phyloP scores from a whole-genome alignment of 179 eudicot species.

The Patellifolia procumbens region DNA sequence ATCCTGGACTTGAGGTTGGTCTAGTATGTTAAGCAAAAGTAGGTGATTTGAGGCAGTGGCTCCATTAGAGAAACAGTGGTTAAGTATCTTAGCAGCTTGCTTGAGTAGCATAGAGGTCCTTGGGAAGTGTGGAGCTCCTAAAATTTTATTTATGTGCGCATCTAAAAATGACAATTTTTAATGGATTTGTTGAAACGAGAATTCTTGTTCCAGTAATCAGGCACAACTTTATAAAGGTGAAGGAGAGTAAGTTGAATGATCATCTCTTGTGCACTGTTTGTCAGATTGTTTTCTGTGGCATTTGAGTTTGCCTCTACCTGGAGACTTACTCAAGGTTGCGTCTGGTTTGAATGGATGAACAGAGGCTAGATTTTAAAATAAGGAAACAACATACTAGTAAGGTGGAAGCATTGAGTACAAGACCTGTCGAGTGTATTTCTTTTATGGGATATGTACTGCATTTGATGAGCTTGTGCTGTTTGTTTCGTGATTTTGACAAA shows the following conservation, averaged over 20 bases:
- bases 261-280: not conserved
- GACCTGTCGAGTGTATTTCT: not conserved
- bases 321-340: not conserved
- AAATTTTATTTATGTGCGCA: not conserved
- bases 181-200: not conserved
- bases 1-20: not conserved
- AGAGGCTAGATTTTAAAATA: not conserved
- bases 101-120: not conserved
- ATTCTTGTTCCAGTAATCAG: not conserved
- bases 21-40: not conserved
- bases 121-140: not conserved
- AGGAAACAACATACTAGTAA: not conserved
- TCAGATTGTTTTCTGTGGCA: not conserved
- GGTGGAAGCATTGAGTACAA: not conserved
- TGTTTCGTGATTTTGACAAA: not conserved
- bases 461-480: not conserved
- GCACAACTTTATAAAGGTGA: not conserved
- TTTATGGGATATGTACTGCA: not conserved
- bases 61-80: not conserved
- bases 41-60: not conserved
- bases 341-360: not conserved
- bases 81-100: not conserved
- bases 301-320: not conserved
- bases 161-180: not conserved
- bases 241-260: not conserved